Evolutionary conservation across 805 yeast genomes (phyloP).

Genomic region (Candida chilensis): DNA sequence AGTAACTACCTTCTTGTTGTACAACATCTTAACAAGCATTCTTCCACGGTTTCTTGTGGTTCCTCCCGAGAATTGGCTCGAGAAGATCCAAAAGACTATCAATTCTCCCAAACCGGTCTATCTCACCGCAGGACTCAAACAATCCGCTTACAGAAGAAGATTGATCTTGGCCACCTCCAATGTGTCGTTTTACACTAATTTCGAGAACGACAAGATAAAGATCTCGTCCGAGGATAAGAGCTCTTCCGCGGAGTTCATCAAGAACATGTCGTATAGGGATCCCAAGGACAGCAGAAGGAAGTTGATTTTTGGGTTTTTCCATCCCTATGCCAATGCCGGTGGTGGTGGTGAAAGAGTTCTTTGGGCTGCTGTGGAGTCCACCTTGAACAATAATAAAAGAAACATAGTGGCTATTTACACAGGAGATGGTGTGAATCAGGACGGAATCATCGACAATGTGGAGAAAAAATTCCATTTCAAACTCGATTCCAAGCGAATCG

Average conservation of each 20-base stretch:
- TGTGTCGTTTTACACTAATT: background rate
- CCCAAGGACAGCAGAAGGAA: conserved; percentile 26
- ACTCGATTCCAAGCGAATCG: conserved; percentile 42
- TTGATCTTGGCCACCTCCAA: conserved; percentile 1
- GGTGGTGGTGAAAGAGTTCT: conserved; percentile 98
- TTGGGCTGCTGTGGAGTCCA: conserved; percentile 85
- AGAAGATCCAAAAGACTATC: conserved; percentile 1
- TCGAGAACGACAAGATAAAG: conserved; percentile 15
- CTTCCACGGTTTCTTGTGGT: background rate
- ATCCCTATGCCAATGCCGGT: conserved; percentile 91
- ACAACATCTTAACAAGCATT: background rate
- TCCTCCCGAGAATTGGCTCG: conserved; percentile 1
- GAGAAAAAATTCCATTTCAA: conserved; percentile 43
- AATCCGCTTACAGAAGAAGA: background rate
- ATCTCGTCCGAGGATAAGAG: conserved; percentile 17
- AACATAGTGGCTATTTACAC: conserved; percentile 68
- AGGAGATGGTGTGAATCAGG: conserved; percentile 49
- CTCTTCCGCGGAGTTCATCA: conserved; percentile 12
- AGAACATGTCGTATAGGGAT: conserved; percentile 18
- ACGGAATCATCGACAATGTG: conserved; percentile 42
- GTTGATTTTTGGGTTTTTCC: conserved; percentile 76
- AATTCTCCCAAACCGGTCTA: conserved; percentile 4
- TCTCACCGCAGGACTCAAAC: background rate
- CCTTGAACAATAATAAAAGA: conserved; percentile 37
- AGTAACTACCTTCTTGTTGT: background rate